Evolutionary conservation across 1,284 basidiomycete species (phyloP), one percentile per base, ranked within the genome.

Genomic region (Ustilago bromivora): DNA sequence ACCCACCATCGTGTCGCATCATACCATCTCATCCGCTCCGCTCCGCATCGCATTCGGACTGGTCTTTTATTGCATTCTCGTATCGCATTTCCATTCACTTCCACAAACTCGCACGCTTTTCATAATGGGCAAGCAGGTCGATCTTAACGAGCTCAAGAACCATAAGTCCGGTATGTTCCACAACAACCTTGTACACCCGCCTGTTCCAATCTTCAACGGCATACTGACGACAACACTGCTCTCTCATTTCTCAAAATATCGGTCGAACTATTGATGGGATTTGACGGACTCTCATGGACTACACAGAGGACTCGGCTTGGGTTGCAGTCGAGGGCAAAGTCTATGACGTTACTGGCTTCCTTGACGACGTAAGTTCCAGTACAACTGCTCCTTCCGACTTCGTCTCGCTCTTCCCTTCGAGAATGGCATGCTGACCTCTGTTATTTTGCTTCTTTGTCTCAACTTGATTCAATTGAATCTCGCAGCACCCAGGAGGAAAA

Each of bases 301-400:
- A 23, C 17, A 9, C 71, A 85, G 83, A 75, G 57, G 80, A 85
- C 40, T 85, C 84, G 28, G 84, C 82, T 43, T 86, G 84, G 84
- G 78, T 82, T 53, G 81, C 76, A 3, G 78, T 86, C 28, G 77
- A 84, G 56, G 82, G 82, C 71, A 78, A 78, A 63, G 84, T 86
- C 32, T 86, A 85, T 71, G 84, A 86, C 60, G 83, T 86, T 32
- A 86, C 84, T n/a, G 61, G 69, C 46, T 86, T 83, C 66, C 79
- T 86, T 32, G 84, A 86, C 59, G 83, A 86, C 63, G 81, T 83
- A 67, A 80, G 49, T 51, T 5, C 4, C 35, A 1, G 56, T 2
- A 1, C 31, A n/a, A 6, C 15, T 54, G n/a, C 31, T 35, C 31
- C 17, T 38, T 38, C 8, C 4, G 4, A n/a, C 10, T 10, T 19